Base-by-base conservation (phyloP, 345 rosid species). In the Boechera stricta region DNA sequence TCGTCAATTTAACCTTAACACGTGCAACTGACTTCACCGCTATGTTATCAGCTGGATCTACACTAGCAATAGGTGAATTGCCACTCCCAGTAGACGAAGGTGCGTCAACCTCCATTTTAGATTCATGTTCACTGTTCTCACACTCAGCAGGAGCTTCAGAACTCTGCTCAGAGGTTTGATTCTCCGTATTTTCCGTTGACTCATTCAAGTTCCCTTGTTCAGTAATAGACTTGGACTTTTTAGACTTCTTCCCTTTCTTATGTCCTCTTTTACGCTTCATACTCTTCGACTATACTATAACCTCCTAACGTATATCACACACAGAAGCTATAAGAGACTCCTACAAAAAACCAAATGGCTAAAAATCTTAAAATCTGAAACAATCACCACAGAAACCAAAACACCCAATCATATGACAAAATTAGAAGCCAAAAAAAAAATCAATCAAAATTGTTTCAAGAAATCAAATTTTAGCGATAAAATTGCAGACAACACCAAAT, bases 1-100 rank as follows among this genome's bases (percentile, higher is more conserved):
- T 85, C 86, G 88, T 91, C 57, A 92, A 77, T 85, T 92, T 92
- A 35, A 95, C 96, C 83, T 95, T 91, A 38, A 91, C 92, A 41
- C 88, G 88, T 16, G 87, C 87, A 54, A 85, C 79, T 0, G 88
- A 68, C 72, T 84, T 92, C 2, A 73, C 92, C 0, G 58, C 41
- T 9, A 84, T 75, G 48, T 84, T 59, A 76, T 84, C 90, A 62
- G 77, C 52, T 9, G 89, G 86, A 41, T 88, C 86, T 51, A 82
- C 79, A 69, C 81, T 84, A 71, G 84, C 77, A 79, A 81, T 71
- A 73, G 78, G 36, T 26, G 97, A 87, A 76, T 80, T 90, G 67
- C 86, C 91, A 16, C 86, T 85, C 63, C 84, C 91, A 4, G 92
- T 80, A 3, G 97, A 87, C 35, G 90, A 85, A 73, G 90, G 94